phyloP scores from a whole-genome alignment of 2,329 filamentous ascomycete species.

The Remersonia thermophila region DNA sequence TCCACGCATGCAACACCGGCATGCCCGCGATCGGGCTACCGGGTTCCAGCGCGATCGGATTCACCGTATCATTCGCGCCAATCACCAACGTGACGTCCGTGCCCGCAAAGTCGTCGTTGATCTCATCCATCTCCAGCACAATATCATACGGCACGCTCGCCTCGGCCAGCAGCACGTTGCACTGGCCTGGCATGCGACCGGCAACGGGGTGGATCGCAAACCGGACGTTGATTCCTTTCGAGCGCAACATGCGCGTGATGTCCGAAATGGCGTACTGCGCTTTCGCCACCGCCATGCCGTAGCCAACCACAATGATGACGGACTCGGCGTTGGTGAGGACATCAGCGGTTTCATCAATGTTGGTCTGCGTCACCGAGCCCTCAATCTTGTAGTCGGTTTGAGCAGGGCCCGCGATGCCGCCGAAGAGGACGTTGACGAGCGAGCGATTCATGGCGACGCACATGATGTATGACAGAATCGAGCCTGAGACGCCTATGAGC shows the following conservation, averaged over 20 bases:
- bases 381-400: constrained; percentile 59
- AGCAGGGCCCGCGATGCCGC: constrained; percentile 57
- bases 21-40: constrained; percentile 80
- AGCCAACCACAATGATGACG: constrained; percentile 83
- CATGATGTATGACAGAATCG: constrained; percentile 76
- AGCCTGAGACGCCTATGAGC: constrained; percentile 78
- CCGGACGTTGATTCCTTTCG: constrained; percentile 66
- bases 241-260: constrained; percentile 62
- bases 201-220: constrained; percentile 88
- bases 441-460: constrained; percentile 88
- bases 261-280: constrained; percentile 84
- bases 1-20: constrained; percentile 87
- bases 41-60: constrained; percentile 75
- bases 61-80: constrained; percentile 86
- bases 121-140: constrained; percentile 90
- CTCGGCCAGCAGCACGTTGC: constrained; percentile 81
- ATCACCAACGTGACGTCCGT: constrained; percentile 83
- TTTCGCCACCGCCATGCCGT: constrained; percentile 90
- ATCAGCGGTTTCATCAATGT: constrained; percentile 69
- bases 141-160: constrained; percentile 84
- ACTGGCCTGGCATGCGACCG: constrained; percentile 85
- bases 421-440: constrained; percentile 80
- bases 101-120: constrained; percentile 80
- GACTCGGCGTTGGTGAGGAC: constrained; percentile 63
- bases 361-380: constrained; percentile 66